phyloP scores from a whole-genome alignment of 2,329 filamentous ascomycete genomes.

The Lasiodiplodia hormozganensis region DNA sequence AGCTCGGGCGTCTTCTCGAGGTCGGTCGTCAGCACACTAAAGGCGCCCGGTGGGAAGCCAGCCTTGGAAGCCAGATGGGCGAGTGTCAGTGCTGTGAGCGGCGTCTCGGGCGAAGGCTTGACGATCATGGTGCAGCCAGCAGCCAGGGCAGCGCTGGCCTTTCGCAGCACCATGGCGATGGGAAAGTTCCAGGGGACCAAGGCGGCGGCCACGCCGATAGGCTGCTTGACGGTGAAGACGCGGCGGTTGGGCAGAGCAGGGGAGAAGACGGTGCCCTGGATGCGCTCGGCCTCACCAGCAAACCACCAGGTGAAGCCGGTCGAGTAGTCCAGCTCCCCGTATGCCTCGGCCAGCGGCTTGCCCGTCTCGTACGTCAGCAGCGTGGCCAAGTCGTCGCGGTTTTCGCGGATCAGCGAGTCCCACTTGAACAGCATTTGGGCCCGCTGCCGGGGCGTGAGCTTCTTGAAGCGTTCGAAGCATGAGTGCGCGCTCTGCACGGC shows the following conservation, averaged over 20 bases:
- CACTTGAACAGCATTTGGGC: conserved; percentile 70
- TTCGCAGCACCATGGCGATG: conserved; percentile 48
- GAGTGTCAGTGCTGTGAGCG: conserved; percentile 47
- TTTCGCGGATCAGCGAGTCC: conserved; percentile 68
- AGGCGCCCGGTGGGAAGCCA: conserved; percentile 51
- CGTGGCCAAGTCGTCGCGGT: conserved; percentile 67
- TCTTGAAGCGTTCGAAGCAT: conserved; percentile 67
- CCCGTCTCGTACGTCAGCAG: conserved; percentile 68
- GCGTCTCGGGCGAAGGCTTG: conserved; percentile 51
- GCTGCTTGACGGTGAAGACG: conserved; percentile 73
- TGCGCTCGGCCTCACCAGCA: conserved; percentile 66
- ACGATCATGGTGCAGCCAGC: conserved; percentile 47
- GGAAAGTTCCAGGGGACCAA: conserved; percentile 53
- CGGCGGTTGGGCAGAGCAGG: conserved; percentile 68
- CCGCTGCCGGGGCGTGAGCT: conserved; percentile 65
- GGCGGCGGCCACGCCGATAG: conserved; percentile 50
- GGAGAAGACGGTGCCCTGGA: conserved; percentile 67
- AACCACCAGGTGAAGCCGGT: conserved; percentile 65
- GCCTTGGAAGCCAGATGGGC: conserved; percentile 49
- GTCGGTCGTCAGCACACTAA: conserved; percentile 49
- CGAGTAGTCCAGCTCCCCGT: conserved; percentile 62
- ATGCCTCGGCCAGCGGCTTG: conserved; percentile 59
- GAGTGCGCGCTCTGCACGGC: conserved; percentile 65
- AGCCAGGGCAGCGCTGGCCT: conserved; percentile 45
- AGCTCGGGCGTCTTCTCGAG: conserved; percentile 35